Base-by-base conservation (phyloP, 2,329 filamentous ascomycete species). In the Aspergillus sp. region DNA sequence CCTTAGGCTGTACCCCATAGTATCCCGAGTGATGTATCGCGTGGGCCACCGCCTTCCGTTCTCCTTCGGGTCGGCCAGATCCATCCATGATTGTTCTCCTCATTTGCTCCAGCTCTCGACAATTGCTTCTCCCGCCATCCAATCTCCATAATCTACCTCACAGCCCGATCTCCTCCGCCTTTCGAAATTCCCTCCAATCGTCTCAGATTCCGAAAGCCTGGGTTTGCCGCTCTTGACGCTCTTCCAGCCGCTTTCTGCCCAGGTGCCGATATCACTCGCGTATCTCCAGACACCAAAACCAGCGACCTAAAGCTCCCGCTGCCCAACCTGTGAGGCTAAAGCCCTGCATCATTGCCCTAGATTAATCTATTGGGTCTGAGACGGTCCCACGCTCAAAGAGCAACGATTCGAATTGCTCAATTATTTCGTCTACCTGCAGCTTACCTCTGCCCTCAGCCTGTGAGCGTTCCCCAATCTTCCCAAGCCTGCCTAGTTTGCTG, bases 301-400 rank as follows among this genome's bases (percentile, higher is more conserved):
- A 28, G 38, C 60, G 30, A 52, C 56, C 60, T 53, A 62, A 59
- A 61, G 11, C 57, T 41, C 55, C 64, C 67, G 68, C 71, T 76
- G 75, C 76, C 76, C 73, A 77, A 76, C 66, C 62, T 60, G 76
- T 77, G 76, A 78, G 76, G 75, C 76, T 77, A 67, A 67, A 71
- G 66, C 68, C 62, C 59, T 64, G 62, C 59, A 67, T 53, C 64
- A 61, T 50, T 61, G 57, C 57, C 61, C 43, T 53, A 43, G 51
- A 19, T 53, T 41, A 46, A 53, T 65, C 57, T 50, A 72, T 72
- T 71, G 69, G 70, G 43, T 50, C 49, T 58, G 50, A 28, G 45
- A 19, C 54, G 25, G 19, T 46, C 45, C 54, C 45, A 54, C 50
- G 54, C 48, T 28, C 28, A 43, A 28, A 34, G 53, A 52, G 38